Conservation (phyloP, 495 filamentous ascomycete genomes). For the Aspergillus leporis region DNA sequence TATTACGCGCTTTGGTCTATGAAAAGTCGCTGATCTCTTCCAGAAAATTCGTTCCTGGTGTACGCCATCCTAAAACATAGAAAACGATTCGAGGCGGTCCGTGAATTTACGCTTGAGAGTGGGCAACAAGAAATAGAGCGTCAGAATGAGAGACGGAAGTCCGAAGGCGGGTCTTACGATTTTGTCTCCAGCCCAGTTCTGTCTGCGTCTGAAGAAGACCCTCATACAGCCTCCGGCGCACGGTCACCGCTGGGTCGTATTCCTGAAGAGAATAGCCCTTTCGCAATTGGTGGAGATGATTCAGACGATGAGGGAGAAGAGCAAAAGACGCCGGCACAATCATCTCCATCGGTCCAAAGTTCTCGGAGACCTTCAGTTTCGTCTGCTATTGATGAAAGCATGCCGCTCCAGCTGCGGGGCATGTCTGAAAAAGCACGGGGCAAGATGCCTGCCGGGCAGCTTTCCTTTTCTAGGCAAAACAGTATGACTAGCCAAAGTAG, state of each 20-base stretch:
- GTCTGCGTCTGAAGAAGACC: conserved; percentile 68
- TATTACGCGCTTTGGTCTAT: conserved; percentile 6
- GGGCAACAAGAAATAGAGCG: conserved; percentile 92
- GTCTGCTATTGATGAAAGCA: conserved; percentile 72
- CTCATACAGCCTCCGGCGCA: conserved; percentile 63
- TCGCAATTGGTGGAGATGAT: conserved; percentile 89
- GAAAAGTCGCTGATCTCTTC: conserved; percentile 15
- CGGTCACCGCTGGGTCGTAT: conserved; percentile 69
- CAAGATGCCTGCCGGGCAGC: conserved; percentile 88
- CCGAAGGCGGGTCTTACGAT: conserved; percentile 44
- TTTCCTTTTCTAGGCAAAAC: conserved; percentile 86
- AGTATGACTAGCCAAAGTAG: conserved; percentile 81
- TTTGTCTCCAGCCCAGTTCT: conserved; percentile 34
- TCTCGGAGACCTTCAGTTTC: conserved; percentile 74
- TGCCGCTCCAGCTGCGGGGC: conserved; percentile 85
- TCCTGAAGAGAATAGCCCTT: conserved; percentile 77
- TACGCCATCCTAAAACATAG: conserved; percentile 76
- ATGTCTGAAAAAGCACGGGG: conserved; percentile 98
- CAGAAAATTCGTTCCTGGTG: conserved; percentile 82
- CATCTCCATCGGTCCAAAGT: conserved; percentile 67
- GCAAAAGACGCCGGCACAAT: conserved; percentile 66
- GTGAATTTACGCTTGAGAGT: conserved; percentile 92
- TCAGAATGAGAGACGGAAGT: conserved; percentile 72
- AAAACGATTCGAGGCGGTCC: conserved; percentile 83
- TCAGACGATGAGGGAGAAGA: conserved; percentile 70